Conservation (phyloP, 2,329 filamentous ascomycete species). For the Aspergillus pseudoglaucus region DNA sequence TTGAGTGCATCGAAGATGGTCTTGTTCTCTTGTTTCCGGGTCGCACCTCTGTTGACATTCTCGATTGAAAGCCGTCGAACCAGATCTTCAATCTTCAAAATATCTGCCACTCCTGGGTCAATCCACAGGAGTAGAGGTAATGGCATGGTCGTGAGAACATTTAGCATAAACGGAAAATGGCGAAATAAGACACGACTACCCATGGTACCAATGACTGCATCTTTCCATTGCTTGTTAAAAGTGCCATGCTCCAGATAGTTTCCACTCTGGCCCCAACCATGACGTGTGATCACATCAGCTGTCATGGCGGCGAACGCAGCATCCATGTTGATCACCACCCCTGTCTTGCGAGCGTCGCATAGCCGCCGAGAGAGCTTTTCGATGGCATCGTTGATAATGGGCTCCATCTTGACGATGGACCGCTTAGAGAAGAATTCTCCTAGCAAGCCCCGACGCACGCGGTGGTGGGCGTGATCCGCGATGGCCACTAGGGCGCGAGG, state of each 20-base stretch:
- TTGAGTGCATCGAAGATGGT: slow-evolving; percentile 25
- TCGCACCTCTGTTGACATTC: neutral
- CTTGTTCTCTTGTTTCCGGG: neutral
- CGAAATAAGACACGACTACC: slow-evolving; percentile 19
- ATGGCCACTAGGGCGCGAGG: slow-evolving; percentile 24
- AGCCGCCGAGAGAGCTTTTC: slow-evolving; percentile 22
- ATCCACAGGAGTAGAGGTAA: neutral
- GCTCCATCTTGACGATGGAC: slow-evolving; percentile 31
- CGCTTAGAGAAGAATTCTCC: slow-evolving; percentile 42
- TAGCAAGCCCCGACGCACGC: slow-evolving; percentile 34
- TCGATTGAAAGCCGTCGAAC: slow-evolving; percentile 4
- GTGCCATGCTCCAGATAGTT: slow-evolving; percentile 23
- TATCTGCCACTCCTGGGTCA: neutral
- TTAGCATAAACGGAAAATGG: slow-evolving; percentile 16
- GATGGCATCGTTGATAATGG: slow-evolving; percentile 31
- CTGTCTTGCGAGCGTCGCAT: slow-evolving; percentile 10
- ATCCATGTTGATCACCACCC: slow-evolving; percentile 16
- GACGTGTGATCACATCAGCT: slow-evolving; percentile 34
- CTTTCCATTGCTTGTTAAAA: slow-evolving; percentile 13
- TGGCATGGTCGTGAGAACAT: neutral
- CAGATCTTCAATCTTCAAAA: neutral
- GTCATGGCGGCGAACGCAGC: slow-evolving; percentile 24
- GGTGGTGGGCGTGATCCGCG: slow-evolving; percentile 36
- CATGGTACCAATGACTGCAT: slow-evolving; percentile 16
- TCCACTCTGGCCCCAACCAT: slow-evolving; percentile 29